Percentiles rank a stretch among this genome's conserved stretches.
Evolutionary conservation across 164 flowering plant genomes (phyloP).

Genomic region (Saururus chinensis): DNA sequence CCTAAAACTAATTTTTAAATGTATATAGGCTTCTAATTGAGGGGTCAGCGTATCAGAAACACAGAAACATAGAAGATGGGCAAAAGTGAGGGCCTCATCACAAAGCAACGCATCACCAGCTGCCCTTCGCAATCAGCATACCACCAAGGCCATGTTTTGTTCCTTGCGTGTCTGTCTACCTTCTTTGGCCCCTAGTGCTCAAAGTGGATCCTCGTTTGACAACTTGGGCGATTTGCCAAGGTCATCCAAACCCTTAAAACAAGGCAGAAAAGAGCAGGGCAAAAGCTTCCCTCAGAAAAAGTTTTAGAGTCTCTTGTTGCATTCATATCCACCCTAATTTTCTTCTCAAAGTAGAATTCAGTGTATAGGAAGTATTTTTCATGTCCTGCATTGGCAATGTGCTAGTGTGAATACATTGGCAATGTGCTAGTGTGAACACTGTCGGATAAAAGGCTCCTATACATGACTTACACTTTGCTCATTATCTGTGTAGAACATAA

Average conservation of each 20-base stretch:
- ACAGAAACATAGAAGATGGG: too few relatives aligned
- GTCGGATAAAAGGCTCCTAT: too few relatives aligned
- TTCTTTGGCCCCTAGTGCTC: conserved; percentile 7
- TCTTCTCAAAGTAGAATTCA: background rate
- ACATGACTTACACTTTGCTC: too few relatives aligned
- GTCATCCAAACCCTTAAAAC: conserved; percentile 3
- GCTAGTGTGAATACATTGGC: too few relatives aligned
- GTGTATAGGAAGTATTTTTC: too few relatives aligned
- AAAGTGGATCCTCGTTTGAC: conserved; percentile 6
- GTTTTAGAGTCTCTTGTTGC: background rate
- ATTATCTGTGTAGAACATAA: too few relatives aligned
- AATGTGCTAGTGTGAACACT: too few relatives aligned
- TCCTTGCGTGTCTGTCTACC: conserved; percentile 10
- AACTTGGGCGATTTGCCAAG: conserved; percentile 6
- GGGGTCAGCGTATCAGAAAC: too few relatives aligned
- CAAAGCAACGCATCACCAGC: background rate
- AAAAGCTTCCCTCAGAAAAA: background rate
- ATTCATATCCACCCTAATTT: background rate
- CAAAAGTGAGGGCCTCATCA: too few relatives aligned
- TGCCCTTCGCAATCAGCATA: background rate
- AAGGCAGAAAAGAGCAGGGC: background rate
- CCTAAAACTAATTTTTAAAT: too few relatives aligned
- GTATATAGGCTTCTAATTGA: too few relatives aligned
- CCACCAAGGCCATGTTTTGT: conserved; percentile 9
- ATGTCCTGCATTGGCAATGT: too few relatives aligned